Evolutionary conservation across 805 yeast genomes (phyloP), one percentile per base, ranked within the genome.

Genomic region (Candida verbasci): DNA sequence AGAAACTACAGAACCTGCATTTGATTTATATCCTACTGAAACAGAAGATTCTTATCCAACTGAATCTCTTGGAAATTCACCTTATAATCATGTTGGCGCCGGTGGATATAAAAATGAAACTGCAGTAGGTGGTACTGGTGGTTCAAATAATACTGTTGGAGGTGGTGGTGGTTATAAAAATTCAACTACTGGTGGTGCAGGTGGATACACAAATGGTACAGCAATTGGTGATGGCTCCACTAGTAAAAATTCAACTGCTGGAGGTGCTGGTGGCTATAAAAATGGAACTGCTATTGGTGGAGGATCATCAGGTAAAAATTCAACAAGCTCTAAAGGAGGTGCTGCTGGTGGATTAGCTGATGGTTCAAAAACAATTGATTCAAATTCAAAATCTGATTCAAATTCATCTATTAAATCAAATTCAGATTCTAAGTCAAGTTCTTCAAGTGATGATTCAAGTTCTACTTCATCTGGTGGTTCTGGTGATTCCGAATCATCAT

Each of bases 261-360:
- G n/a, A n/a, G n/a, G n/a, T n/a, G n/a, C n/a, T n/a, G n/a, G n/a
- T n/a, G n/a, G n/a, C n/a, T n/a, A n/a, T n/a, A n/a, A n/a, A n/a
- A n/a, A n/a, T n/a, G n/a, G n/a, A n/a, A n/a, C n/a, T n/a, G n/a
- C n/a, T n/a, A n/a, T n/a, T n/a, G n/a, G n/a, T n/a, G n/a, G n/a
- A n/a, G n/a, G n/a, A n/a, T n/a, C n/a, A n/a, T n/a, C 22, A 7
- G 26, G 34, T 20, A 30, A 22, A 11, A 28, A 28, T 17, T 21
- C 34, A 30, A 30, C 34, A 9, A 22, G 26, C 5, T 21, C 34
- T 5, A 22, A 10, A 17, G 22, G 17, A 7, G 22, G 18, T 30
- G 26, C 16, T 30, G 24, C 24, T 12, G 34, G 20, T 30, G 34
- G 17, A 4, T 29, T 29, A 20, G 31, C 33, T 20, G 6, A 14